phyloP scores from a whole-genome alignment of 2,329 filamentous ascomycete genomes.

The Penicillium sp. region DNA sequence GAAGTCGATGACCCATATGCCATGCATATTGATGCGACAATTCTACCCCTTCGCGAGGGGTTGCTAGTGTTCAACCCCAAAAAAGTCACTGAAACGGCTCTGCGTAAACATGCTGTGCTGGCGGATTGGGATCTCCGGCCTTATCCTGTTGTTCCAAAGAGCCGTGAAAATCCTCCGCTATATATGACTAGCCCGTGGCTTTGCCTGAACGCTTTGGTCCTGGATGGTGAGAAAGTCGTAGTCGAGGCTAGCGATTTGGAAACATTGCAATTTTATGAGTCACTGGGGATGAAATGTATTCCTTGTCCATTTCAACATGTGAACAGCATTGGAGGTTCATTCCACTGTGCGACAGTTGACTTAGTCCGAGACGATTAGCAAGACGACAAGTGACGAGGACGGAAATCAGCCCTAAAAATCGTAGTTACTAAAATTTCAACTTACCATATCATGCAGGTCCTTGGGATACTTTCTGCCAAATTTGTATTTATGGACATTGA shows the following conservation, averaged over 20 bases:
- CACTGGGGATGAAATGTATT: conserved; percentile 18
- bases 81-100: conserved; percentile 25
- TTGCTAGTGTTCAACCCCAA: conserved; percentile 33
- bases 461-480: too few relatives aligned
- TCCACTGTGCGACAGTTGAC: conserved; percentile 37
- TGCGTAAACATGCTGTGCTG: conserved; percentile 30
- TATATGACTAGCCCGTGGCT: too few relatives aligned
- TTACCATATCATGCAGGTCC: too few relatives aligned
- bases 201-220: too few relatives aligned
- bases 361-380: conserved; percentile 14
- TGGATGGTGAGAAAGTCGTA: too few relatives aligned
- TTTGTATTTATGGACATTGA: too few relatives aligned
- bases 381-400: too few relatives aligned
- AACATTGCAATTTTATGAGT: conserved; percentile 12
- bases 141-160: conserved; percentile 25
- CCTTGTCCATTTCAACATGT: conserved; percentile 36
- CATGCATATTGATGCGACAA: conserved; percentile 40
- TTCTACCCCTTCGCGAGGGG: conserved; percentile 33
- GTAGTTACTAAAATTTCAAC: too few relatives aligned
- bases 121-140: conserved; percentile 33
- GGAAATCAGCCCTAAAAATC: too few relatives aligned
- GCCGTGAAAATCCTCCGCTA: not conserved
- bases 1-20: conserved; percentile 29
- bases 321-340: conserved; percentile 38
- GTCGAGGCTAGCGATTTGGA: too few relatives aligned